Evolutionary conservation across 139 green algal species (phyloP).

Genomic region (Haematococcus sp.): DNA sequence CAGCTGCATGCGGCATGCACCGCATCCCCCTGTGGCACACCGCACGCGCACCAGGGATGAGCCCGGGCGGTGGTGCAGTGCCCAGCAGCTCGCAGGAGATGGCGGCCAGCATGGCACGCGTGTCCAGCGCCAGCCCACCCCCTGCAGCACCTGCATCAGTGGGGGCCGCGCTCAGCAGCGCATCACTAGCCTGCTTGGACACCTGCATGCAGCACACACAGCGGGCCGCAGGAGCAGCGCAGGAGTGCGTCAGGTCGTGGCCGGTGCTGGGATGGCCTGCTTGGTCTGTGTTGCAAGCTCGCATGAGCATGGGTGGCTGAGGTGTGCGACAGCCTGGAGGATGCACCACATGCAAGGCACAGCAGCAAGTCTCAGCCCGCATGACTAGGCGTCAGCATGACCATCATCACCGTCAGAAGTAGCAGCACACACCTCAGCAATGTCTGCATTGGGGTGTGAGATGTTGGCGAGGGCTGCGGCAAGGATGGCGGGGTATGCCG

Average conservation of each 20-base stretch:
- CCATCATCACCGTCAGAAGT: too few species aligned
- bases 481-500: conserved; percentile 73
- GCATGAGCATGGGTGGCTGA: too few species aligned
- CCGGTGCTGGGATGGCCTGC: too few species aligned
- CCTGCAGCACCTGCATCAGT: neutral
- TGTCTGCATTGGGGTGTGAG: conserved; percentile 51
- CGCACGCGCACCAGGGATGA: neutral
- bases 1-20: too few species aligned
- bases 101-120: conserved; percentile 49
- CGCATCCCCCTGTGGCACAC: too few species aligned
- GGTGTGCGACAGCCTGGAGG: too few species aligned
- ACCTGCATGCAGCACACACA: conserved; percentile 27
- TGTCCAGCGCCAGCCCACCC: conserved; percentile 32
- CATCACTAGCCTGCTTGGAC: conserved; percentile 33
- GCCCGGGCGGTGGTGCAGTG: neutral
- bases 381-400: too few species aligned
- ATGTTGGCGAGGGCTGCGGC: conserved; percentile 81
- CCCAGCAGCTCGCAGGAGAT: conserved; percentile 49
- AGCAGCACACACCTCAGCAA: conserved; percentile 41
- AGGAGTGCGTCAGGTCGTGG: too few species aligned
- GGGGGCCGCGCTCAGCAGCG: conserved; percentile 30
- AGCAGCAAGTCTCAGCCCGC: too few species aligned
- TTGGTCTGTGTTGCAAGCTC: too few species aligned
- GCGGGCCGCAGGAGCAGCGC: too few species aligned
- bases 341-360: too few species aligned